Percentiles rank a stretch among this genome's conserved stretches.
Evolutionary conservation across 768 basidiomycete species (phyloP).

Genomic region (Nidularia sp.): DNA sequence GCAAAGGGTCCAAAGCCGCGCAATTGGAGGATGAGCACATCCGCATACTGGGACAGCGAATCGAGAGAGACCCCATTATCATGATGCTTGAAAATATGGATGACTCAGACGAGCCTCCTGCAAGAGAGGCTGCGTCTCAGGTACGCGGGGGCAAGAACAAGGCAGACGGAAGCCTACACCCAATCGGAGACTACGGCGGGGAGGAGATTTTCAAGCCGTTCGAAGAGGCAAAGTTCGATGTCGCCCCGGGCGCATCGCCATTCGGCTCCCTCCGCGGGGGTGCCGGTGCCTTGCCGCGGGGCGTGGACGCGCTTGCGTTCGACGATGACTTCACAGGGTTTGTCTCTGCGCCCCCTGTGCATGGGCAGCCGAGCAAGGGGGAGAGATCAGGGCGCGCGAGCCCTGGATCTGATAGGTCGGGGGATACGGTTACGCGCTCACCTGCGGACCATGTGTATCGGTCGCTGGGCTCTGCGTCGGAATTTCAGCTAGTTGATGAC

Average conservation of each 20-base stretch:
- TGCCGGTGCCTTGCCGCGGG: background rate
- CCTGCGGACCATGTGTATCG: conserved; percentile 29
- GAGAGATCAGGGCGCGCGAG: background rate
- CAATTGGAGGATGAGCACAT: conserved; percentile 24
- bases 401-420: background rate
- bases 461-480: conserved; percentile 57
- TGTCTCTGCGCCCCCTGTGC: conserved; percentile 52
- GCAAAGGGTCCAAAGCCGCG: conserved; percentile 3
- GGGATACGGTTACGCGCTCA: background rate
- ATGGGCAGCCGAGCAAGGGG: background rate
- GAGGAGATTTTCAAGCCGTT: background rate
- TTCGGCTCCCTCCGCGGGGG: background rate
- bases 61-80: background rate
- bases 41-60: conserved; percentile 2
- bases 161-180: no score
- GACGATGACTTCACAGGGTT: conserved; percentile 83
- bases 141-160: no score
- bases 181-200: background rate
- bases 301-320: conserved; percentile 31
- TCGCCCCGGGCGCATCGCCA: background rate
- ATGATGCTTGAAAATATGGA: background rate
- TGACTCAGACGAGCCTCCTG: background rate
- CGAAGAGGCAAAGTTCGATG: no score
- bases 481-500: conserved; percentile 45
- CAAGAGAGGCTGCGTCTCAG: background rate